Evolutionary conservation across 768 basidiomycete species (phyloP), one percentile per base, ranked within the genome.

Genomic region (Amanita jacksonii): DNA sequence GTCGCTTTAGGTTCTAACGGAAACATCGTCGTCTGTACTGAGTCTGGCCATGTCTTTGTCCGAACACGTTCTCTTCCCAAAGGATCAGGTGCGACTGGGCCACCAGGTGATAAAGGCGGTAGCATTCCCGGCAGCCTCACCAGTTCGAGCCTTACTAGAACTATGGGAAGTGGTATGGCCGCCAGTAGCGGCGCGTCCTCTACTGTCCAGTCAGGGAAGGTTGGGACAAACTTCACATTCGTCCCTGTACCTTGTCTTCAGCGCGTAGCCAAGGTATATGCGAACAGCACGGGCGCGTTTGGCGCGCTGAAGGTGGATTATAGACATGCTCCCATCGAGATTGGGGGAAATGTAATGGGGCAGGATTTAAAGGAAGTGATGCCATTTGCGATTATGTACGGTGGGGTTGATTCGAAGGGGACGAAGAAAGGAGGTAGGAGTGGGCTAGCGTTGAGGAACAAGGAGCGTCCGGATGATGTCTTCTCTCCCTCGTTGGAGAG

Each of bases 41-140:
- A 85, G 49, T 93, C 94, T 3, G 94, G 94, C 0, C 92, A 97
- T 53, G 92, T 94, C 24, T 97, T 85, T 56, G 72, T 93, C 18
- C 83, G 92, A 18, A 71, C 79, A 15, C 75, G 89, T 20, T 77
- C 65, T 46, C 48, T 59, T 5, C 66, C 62, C 47, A 57, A 58
- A 8, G 37, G 19, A 2, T 9, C 37, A 8, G 20, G n/a, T n/a
- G n/a, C 25, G 25, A 27, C 44, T 28, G 38, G 15, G 19, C 44
- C 22, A 36, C n/a, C 20, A 6, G 12, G 36, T 5, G 35, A 37
- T 18, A 38, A 30, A 16, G 16, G 22, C 12, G 34, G 33, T 28
- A 19, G 16, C 13, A 22, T 9, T 8, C 33, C 43, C 4, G 43
- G 43, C 16, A 43, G 43, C 8, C 34, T 27, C 43, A 25, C 31